These are phyloP conservation scores for Trametes sanguinea DNA, from an alignment of 768 basidiomycete genomes.

Conservation along the genomic window DNA sequence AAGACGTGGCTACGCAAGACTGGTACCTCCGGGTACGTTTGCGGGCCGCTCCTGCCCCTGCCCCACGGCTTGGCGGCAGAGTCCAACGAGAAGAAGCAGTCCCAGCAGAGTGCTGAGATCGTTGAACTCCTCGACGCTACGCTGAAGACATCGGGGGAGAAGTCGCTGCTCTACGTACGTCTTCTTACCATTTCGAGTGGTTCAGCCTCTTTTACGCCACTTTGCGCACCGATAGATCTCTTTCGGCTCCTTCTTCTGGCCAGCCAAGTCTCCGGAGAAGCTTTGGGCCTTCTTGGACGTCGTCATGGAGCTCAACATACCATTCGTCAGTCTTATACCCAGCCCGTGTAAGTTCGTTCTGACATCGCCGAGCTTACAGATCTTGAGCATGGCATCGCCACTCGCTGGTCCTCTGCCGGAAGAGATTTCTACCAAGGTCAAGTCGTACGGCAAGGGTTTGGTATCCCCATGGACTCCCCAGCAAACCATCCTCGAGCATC, in stretches of 20 bases:
- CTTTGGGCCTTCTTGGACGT: constrained; percentile 24
- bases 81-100: constrained; percentile 16
- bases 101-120: constrained; percentile 17
- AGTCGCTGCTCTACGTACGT: constrained; percentile 18
- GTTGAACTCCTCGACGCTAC: constrained; percentile 23
- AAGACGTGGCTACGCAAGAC: constrained; percentile 21
- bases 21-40: constrained; percentile 14
- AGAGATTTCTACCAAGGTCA: constrained; percentile 11
- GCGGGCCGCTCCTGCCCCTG: constrained; percentile 21
- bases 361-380: not conserved
- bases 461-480: constrained; percentile 18
- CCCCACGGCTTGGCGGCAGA: not conserved
- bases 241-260: constrained; percentile 26
- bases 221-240: constrained; percentile 13
- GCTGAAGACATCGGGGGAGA: constrained; percentile 20
- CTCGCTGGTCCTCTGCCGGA: constrained; percentile 9
- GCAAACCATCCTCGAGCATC: constrained; percentile 17
- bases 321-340: constrained; percentile 20
- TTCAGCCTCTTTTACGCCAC: too few species aligned
- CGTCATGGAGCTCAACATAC: constrained; percentile 22
- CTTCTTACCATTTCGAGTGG: too few species aligned
- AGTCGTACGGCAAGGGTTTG: constrained; percentile 8
- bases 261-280: constrained; percentile 19
- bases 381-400: constrained; percentile 17
- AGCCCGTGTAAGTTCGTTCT: too few species aligned